These are phyloP conservation scores for Umbilicus rupestris DNA, from an alignment of 164 flowering plant genomes.

Conservation along the genomic window DNA sequence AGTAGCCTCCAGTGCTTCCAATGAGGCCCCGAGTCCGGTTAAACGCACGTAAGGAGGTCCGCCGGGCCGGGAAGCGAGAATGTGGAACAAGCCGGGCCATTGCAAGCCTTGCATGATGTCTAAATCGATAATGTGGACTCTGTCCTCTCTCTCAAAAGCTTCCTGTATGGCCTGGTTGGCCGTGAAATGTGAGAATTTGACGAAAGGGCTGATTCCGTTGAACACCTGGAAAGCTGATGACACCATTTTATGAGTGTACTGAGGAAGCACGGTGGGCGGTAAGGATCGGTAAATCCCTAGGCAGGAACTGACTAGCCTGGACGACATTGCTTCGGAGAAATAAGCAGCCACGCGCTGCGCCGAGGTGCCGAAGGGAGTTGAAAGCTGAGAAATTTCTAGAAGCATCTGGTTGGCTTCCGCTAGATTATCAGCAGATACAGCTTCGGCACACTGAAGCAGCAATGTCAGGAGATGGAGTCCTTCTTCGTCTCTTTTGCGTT, in stretches of 20 bases:
- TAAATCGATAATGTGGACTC: conserved; percentile 90
- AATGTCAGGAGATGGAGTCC: conserved; percentile 83
- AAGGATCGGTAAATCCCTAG: conserved; percentile 60
- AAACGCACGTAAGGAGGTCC: conserved; percentile 82
- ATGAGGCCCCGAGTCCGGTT: conserved; percentile 76
- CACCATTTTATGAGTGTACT: conserved; percentile 40
- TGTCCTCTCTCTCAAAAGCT: conserved; percentile 87
- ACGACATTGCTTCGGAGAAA: conserved; percentile 96
- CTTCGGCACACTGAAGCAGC: conserved; percentile 90
- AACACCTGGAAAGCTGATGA: conserved; percentile 88
- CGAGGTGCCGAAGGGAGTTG: conserved; percentile 89
- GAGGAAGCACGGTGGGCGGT: conserved; percentile 16
- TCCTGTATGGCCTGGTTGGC: conserved; percentile 95
- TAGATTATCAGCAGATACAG: conserved; percentile 64
- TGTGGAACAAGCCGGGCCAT: conserved; percentile 96
- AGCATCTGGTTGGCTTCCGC: conserved; percentile 80
- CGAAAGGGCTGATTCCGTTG: conserved; percentile 95
- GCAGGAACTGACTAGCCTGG: conserved; percentile 70
- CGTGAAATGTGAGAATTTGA: conserved; percentile 96
- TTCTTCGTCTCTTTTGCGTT: conserved; percentile 69
- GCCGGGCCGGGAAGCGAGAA: conserved; percentile 82
- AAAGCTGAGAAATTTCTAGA: conserved; percentile 69
- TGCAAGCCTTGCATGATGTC: conserved; percentile 98
- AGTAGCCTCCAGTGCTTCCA: conserved; percentile 77
- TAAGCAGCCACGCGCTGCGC: conserved; percentile 96